Evolutionary conservation across 768 basidiomycete genomes (phyloP).

Genomic region (Hortiboletus campestris): DNA sequence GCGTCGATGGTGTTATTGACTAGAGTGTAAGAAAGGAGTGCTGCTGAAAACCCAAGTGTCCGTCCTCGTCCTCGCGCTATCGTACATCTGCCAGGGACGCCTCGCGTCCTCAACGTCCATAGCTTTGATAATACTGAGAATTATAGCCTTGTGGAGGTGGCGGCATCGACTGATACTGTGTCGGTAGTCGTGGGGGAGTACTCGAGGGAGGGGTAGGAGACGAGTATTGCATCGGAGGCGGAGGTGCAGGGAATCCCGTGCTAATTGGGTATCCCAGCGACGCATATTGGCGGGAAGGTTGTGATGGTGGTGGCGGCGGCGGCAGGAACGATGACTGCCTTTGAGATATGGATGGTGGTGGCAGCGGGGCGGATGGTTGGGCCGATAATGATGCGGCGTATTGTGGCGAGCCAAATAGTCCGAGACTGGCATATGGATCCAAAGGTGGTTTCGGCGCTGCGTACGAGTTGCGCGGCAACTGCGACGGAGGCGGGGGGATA

Average conservation of each 20-base stretch:
- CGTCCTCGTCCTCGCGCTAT: too few species aligned
- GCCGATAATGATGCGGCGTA: too few species aligned
- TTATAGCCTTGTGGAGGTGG: constrained; percentile 34
- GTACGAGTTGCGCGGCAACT: constrained; percentile 26
- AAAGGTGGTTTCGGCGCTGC: constrained; percentile 19
- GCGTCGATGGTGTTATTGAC: too few species aligned
- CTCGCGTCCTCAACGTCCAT: constrained; percentile 21
- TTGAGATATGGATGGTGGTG: constrained; percentile 17
- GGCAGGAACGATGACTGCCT: constrained; percentile 27
- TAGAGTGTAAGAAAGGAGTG: too few species aligned
- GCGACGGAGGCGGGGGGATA: constrained; percentile 24
- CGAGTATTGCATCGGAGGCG: constrained; percentile 26
- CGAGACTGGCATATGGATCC: constrained; percentile 38
- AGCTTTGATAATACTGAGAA: constrained; percentile 31
- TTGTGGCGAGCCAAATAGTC: constrained; percentile 24
- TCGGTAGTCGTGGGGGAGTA: constrained; percentile 14
- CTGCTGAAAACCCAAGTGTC: too few species aligned
- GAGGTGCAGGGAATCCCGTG: constrained; percentile 28
- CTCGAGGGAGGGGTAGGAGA: constrained; percentile 18
- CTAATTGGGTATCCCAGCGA: not conserved
- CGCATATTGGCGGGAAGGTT: constrained; percentile 20
- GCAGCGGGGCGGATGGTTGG: not conserved
- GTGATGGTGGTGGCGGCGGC: constrained; percentile 20
- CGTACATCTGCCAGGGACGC: too few species aligned
- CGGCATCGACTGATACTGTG: constrained; percentile 28